Evolutionary conservation across 176 grass and related monocot genomes (phyloP).

Genomic region (Themeda triandra): DNA sequence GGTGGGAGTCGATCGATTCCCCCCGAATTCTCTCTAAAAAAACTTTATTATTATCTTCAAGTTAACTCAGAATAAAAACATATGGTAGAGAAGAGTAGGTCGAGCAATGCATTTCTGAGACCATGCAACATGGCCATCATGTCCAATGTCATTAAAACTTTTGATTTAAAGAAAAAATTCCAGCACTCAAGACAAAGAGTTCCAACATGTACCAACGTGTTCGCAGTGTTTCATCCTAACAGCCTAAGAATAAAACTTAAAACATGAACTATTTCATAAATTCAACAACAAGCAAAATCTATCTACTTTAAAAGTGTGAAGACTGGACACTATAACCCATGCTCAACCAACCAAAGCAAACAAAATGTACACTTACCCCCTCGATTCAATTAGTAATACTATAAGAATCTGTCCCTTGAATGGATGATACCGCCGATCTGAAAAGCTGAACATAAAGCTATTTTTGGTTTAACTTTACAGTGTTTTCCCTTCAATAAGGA

Average conservation of each 20-base stretch:
- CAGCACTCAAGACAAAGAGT: background rate
- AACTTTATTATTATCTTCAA: constrained; percentile 18
- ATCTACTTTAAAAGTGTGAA: background rate
- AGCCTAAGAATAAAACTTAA: background rate
- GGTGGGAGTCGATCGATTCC: no score
- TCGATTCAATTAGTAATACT: background rate
- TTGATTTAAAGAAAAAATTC: background rate
- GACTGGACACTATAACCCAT: background rate
- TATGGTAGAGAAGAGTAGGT: constrained; percentile 8
- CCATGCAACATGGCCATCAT: background rate
- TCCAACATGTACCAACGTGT: background rate
- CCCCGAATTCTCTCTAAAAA: no score
- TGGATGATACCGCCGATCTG: background rate
- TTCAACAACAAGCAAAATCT: background rate
- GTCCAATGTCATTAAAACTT: background rate
- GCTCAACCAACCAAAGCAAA: background rate
- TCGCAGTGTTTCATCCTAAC: background rate
- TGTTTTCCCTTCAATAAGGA: background rate
- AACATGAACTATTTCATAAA: background rate
- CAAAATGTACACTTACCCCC: background rate
- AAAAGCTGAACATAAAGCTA: constrained; percentile 1
- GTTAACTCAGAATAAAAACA: background rate
- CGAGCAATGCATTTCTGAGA: background rate
- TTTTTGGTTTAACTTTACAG: background rate
- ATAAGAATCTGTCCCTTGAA: background rate